Evolutionary conservation across 768 basidiomycete species (phyloP).

Genomic region (Pleurotus cornucopiae): DNA sequence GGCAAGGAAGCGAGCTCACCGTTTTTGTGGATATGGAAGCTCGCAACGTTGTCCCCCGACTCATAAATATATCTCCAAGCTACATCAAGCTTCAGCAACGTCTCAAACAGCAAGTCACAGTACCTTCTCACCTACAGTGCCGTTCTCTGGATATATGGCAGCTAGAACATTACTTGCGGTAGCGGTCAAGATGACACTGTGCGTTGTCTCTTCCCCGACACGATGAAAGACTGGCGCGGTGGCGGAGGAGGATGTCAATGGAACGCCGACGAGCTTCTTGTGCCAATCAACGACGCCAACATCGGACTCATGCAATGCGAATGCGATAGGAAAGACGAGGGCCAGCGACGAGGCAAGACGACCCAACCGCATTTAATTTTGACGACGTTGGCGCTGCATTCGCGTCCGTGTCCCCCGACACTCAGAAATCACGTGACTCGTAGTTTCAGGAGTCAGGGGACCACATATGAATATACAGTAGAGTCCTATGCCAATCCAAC

Average conservation of each 20-base stretch:
- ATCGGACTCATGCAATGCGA: conserved; percentile 67
- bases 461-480: no score
- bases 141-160: conserved; percentile 62
- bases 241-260: conserved; percentile 43
- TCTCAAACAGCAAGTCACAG: background rate
- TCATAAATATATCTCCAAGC: conserved; percentile 83
- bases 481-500: no score
- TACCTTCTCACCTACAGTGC: conserved; percentile 57
- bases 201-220: conserved; percentile 21
- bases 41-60: conserved; percentile 60
- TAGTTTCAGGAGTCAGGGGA: no score
- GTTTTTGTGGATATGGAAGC: conserved; percentile 53
- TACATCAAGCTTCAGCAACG: conserved; percentile 21
- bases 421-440: no score
- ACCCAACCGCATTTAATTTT: conserved; percentile 23
- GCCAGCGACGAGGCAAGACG: conserved; percentile 14
- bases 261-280: conserved; percentile 69
- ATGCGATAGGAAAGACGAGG: conserved; percentile 16
- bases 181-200: conserved; percentile 57
- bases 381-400: no score
- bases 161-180: conserved; percentile 78
- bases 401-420: no score
- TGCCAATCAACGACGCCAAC: conserved; percentile 89
- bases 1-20: conserved; percentile 36
- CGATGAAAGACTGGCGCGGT: conserved; percentile 61